Evolutionary conservation across 257 asterid species (phyloP), one percentile per base, ranked within the genome.

Genomic region (Parsonsia alboflavescens): DNA sequence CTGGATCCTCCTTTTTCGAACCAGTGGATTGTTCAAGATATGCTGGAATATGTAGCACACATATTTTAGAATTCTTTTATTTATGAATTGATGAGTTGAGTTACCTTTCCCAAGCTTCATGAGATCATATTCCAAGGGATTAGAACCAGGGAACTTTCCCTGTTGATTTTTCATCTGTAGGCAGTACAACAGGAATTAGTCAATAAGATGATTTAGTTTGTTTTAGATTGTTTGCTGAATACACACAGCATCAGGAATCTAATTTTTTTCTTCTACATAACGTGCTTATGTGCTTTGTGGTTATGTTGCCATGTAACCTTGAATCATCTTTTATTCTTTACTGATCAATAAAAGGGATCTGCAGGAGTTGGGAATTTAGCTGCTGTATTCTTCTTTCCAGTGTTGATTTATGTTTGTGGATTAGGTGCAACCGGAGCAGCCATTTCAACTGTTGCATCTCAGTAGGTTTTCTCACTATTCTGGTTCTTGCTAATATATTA

Each of bases 361-460:
- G 78, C 88, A 84, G 86, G 88, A 45, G 22, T 82, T 9, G 86
- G 86, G 42, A 84, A 84, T 70, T 75, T 84, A 19, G 75, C 84
- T 24, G 76, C 88, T 42, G 80, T 80, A 24, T 42, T 84, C 75
- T 84, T 84, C 77, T 84, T 82, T 54, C 88, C 88, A 1, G 2
- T 80, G 48, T 67, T 81, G 42, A 84, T 84, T 79, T 77, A 77
- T 82, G 48, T 74, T 58, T 82, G 78, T 45, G 73, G 71, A 15
- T 69, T 84, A 72, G 88, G 88, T 28, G 79, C 82, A 71, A 73
- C 81, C 36, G 88, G 88, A 50, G 88, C 86, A 21, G 88, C 84
- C 68, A 84, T 84, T 72, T 82, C 88, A 68, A 82, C 84, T 12
- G 82, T 84, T 69, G 81, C 75, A 53, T 84, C 88, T 75, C 88